These are phyloP conservation scores for Colletotrichum sp. DNA, from an alignment of 2,329 filamentous ascomycete species.

Conservation along the genomic window DNA sequence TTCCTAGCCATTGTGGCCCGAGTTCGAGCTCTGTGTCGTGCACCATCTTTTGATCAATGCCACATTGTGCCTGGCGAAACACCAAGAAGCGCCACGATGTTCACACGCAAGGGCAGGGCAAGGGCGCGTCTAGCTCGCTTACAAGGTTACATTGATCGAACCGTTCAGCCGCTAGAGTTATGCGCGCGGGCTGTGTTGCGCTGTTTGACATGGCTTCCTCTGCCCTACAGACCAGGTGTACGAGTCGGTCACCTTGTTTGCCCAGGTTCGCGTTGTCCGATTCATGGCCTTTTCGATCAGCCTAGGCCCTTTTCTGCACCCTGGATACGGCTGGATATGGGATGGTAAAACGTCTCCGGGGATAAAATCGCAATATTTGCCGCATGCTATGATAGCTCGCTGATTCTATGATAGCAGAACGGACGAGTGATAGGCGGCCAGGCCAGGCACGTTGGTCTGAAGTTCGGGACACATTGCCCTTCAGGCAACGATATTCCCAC, in stretches of 20 bases:
- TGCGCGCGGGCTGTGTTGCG: neutral
- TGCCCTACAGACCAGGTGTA: neutral
- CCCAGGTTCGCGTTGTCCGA: neutral
- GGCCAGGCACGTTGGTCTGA: neutral
- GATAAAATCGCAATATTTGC: neutral
- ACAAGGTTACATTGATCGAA: neutral
- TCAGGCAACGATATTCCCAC: conserved; percentile 3
- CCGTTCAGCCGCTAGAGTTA: conserved; percentile 1
- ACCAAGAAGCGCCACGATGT: neutral
- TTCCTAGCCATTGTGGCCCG: neutral
- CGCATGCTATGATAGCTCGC: neutral
- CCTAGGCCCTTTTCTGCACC: neutral
- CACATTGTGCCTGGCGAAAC: neutral
- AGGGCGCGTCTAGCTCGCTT: conserved; percentile 18
- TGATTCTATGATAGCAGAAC: neutral
- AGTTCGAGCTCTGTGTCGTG: neutral
- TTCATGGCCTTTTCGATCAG: neutral
- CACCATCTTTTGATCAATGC: neutral
- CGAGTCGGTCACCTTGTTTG: neutral
- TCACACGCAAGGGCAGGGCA: neutral
- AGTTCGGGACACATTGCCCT: neutral
- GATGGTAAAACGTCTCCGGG: neutral
- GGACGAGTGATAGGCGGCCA: neutral
- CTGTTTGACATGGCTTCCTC: neutral
- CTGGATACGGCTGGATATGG: neutral